Evolutionary conservation across 768 basidiomycete species (phyloP), one percentile per base, ranked within the genome.

Genomic region (Pleurotus cornucopiae): DNA sequence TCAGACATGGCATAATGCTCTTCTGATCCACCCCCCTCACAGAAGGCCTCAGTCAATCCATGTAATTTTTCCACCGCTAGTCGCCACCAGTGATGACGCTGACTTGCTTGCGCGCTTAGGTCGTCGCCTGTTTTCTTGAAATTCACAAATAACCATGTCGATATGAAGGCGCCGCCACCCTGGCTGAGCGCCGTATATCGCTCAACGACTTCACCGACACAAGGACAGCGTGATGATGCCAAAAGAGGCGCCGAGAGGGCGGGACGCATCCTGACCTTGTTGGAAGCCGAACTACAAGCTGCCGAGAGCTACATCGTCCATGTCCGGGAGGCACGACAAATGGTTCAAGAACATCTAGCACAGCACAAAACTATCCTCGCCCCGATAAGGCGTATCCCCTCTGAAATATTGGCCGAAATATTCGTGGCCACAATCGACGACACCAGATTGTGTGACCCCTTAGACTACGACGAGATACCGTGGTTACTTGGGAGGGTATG

Each of bases 371-470:
- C 38, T 30, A 7, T 55, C 4, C 25, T 55, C 12, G 41, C 54
- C 9, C 54, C 54, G 34, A 55, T 55, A n/a, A 44, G 54, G 30
- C 54, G 54, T 23, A 23, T 55, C n/a, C 54, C 54, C 12, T 16
- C 23, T 34, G 54, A 55, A 26, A 46, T 55, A 26, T 16, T 55
- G 23, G 18, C 18, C 6, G 26, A 45, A 41, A 55, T 55, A 18
- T 55, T 55, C 37, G 37, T 21, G n/a, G 51, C 51, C 34, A 26
- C 21, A n/a, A 30, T 53, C 11, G 21, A 23, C 21, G 51, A 53
- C 20, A 12, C 37, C 16, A 53, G 14, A 39, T 23, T 53, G 12
- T 53, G 51, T 23, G 41, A 53, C 7, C 51, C 51, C 4, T 21
- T 53, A 4, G 51, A 53, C 25, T 13, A 11, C 12, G 37, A 38